Conservation (phyloP, 176 grass and related monocot species). For the Sorghum bicolor region Sorghum_bicolor_NCBIv3 NC_012870.2:68738501-68739000, state of each 20-base stretch:
- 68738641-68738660: not conserved
- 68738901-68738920: not conserved
- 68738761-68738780: not conserved
- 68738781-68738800: not conserved
- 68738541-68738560: not conserved
- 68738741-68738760: not conserved
- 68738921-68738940: not conserved
- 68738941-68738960: constrained; percentile 11
- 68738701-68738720: not conserved
- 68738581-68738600: not conserved
- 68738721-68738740: not conserved
- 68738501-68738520: not conserved
- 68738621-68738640: not conserved
- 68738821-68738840: not conserved
- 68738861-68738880: not conserved
- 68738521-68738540: not conserved
- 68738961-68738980: not conserved
- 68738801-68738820: constrained; percentile 11
- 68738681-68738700: not conserved
- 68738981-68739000: not conserved
- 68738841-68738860: not conserved
- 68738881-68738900: not conserved
- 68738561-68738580: not conserved
- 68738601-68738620: not conserved
- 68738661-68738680: not conserved